Evolutionary conservation across 73 alveolate species (phyloP).

Genomic region (Effrenium voratum): DNA sequence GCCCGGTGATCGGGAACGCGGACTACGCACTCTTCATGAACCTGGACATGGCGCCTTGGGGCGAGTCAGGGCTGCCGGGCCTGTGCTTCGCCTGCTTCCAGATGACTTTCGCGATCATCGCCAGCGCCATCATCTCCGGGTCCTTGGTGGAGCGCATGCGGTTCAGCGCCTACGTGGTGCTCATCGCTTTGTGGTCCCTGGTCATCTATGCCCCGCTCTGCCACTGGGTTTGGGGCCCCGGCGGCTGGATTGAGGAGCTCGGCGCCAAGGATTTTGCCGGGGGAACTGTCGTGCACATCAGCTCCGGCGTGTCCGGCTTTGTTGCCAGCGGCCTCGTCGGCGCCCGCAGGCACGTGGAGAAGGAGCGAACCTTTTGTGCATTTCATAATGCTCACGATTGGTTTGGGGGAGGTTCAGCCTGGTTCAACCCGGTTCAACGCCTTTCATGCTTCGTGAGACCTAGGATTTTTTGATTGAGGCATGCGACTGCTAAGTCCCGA

Average conservation of each 20-base stretch:
- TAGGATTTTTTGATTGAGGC: too few species aligned
- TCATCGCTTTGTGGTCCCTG: slow-evolving; percentile 22
- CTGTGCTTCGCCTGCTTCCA: slow-evolving; percentile 31
- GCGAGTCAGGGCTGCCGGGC: slow-evolving; percentile 49
- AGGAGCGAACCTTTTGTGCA: not conserved
- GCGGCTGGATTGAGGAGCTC: slow-evolving; percentile 17
- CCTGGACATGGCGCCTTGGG: slow-evolving; percentile 66
- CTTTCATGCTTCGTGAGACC: too few species aligned
- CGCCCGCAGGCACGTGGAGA: slow-evolving; percentile 49
- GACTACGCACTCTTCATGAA: slow-evolving; percentile 35
- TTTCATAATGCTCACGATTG: too few species aligned
- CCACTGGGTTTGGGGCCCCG: slow-evolving; percentile 41
- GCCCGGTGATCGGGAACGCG: slow-evolving; percentile 10
- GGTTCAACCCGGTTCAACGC: too few species aligned
- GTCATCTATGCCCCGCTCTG: slow-evolving; percentile 33
- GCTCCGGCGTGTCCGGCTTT: slow-evolving; percentile 66
- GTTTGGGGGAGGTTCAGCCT: too few species aligned
- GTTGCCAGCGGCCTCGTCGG: slow-evolving; percentile 48
- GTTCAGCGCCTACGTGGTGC: not conserved
- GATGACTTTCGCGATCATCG: slow-evolving; percentile 56
- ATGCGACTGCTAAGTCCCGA: too few species aligned
- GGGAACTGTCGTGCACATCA: slow-evolving; percentile 18
- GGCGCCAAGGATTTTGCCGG: slow-evolving; percentile 13
- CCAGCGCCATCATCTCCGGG: slow-evolving; percentile 29
- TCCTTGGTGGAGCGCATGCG: slow-evolving; percentile 49